phyloP scores from a whole-genome alignment of 1,284 basidiomycete species.

The Apiotrichum mycotoxinovorans region DNA sequence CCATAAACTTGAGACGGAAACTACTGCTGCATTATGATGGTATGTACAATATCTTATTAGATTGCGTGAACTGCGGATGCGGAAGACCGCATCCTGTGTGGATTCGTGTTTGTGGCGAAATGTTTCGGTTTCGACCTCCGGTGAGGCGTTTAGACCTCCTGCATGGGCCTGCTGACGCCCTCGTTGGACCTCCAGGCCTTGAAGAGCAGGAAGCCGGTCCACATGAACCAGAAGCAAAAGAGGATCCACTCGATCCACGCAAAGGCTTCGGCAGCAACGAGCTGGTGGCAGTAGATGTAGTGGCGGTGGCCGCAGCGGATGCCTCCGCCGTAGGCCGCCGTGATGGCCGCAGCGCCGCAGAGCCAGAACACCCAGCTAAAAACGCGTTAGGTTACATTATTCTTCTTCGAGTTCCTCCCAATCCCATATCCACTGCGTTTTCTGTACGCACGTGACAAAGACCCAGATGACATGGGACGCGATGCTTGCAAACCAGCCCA shows the following conservation, averaged over 20 bases:
- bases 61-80: too few relatives aligned
- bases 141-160: not conserved
- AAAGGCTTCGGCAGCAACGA: conserved; percentile 47
- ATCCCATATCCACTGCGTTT: too few relatives aligned
- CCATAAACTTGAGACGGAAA: not conserved
- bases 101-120: too few relatives aligned
- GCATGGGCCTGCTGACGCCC: not conserved
- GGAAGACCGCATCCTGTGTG: too few relatives aligned
- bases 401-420: too few relatives aligned
- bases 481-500: conserved; percentile 29
- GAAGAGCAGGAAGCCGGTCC: not conserved
- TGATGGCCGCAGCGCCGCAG: conserved; percentile 41
- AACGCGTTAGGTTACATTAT: not conserved
- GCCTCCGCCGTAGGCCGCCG: conserved; percentile 43
- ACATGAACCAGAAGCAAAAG: not conserved
- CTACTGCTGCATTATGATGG: conserved; percentile 6
- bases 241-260: conserved; percentile 51
- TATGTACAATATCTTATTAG: conserved; percentile 1
- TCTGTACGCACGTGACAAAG: conserved; percentile 45
- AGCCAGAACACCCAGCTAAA: conserved; percentile 51
- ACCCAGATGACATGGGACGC: conserved; percentile 46
- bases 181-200: not conserved
- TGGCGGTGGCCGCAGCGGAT: conserved; percentile 28
- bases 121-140: too few relatives aligned
- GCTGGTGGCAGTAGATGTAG: conserved; percentile 41